Conservation (phyloP, 805 yeast species). For the Candida sithepensis region DNA sequence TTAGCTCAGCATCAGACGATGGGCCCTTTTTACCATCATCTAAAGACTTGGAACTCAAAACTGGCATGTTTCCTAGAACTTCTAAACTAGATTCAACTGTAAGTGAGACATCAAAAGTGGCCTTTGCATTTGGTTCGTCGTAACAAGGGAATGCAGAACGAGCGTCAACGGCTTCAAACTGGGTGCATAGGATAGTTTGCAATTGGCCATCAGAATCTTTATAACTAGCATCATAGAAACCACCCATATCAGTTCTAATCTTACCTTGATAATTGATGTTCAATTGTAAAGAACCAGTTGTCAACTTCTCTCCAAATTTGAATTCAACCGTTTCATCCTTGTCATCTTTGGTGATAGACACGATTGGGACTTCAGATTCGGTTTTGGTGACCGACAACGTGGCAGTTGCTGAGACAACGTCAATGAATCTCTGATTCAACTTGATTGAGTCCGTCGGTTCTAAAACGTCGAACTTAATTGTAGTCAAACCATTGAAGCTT, state of each 20-base stretch:
- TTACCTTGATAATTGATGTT: slow-evolving; percentile 37
- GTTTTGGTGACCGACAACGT: slow-evolving; percentile 22
- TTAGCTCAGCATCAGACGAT: slow-evolving; percentile 7
- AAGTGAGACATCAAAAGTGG: slow-evolving; percentile 48
- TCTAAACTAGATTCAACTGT: slow-evolving; percentile 31
- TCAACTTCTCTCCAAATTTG: slow-evolving; percentile 41
- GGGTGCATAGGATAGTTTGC: slow-evolving; percentile 46
- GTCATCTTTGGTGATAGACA: slow-evolving; percentile 22
- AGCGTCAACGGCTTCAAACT: slow-evolving; percentile 58
- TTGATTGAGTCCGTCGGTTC: slow-evolving; percentile 41
- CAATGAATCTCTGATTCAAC: slow-evolving; percentile 46
- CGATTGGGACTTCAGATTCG: slow-evolving; percentile 23
- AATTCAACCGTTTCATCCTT: slow-evolving; percentile 62
- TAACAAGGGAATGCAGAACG: slow-evolving; percentile 56
- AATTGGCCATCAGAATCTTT: slow-evolving; percentile 32
- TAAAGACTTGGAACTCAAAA: slow-evolving; percentile 15
- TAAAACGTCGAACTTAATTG: slow-evolving; percentile 43
- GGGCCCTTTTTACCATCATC: slow-evolving; percentile 22
- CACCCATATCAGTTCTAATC: slow-evolving; percentile 55
- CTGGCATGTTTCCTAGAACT: slow-evolving; percentile 49
- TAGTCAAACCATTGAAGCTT: slow-evolving; percentile 45
- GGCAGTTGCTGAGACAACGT: slow-evolving; percentile 25
- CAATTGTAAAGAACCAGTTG: slow-evolving; percentile 30
- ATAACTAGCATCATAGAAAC: slow-evolving; percentile 49
- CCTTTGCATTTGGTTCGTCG: slow-evolving; percentile 55